These are phyloP conservation scores for Solanum medicagineum DNA, from an alignment of 257 asterid species.

Conservation along the genomic window DNA sequence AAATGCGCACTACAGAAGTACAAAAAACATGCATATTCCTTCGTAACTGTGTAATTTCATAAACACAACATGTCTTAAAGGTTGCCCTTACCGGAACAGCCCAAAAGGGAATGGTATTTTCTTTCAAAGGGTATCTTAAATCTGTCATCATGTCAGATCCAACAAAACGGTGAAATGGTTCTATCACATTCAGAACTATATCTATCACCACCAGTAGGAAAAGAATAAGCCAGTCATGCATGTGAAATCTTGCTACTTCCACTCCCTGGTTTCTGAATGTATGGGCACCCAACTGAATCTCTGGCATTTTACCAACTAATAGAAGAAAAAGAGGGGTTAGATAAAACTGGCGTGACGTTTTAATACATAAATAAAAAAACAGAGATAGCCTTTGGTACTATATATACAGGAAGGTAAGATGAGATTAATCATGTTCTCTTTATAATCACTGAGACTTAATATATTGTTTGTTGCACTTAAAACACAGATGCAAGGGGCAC, in stretches of 20 bases:
- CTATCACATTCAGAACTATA: conserved; percentile 55
- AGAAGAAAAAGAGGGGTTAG: not conserved
- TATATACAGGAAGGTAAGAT: not conserved
- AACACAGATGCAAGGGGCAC: not conserved
- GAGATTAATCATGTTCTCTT: not conserved
- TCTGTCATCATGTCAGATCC: conserved; percentile 86
- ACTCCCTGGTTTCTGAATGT: conserved; percentile 75
- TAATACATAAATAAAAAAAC: not conserved
- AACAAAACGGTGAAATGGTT: conserved; percentile 94
- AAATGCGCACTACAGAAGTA: not conserved
- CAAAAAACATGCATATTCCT: not conserved
- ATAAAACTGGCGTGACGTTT: not conserved
- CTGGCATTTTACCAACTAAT: conserved; percentile 61
- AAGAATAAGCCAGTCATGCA: conserved; percentile 93
- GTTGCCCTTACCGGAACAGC: conserved; percentile 65
- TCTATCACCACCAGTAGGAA: conserved; percentile 72
- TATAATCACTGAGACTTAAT: not conserved
- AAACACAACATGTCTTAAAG: not conserved
- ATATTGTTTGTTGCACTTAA: not conserved
- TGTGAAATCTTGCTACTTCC: conserved; percentile 70
- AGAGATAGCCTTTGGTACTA: not conserved
- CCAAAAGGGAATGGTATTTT: conserved; percentile 81
- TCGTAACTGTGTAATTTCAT: not conserved
- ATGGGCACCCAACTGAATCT: conserved; percentile 88
- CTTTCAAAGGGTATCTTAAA: conserved; percentile 75